These are phyloP conservation scores for Rhodotorula graminis DNA, from an alignment of 768 basidiomycete genomes.

Conservation along the genomic window DNA sequence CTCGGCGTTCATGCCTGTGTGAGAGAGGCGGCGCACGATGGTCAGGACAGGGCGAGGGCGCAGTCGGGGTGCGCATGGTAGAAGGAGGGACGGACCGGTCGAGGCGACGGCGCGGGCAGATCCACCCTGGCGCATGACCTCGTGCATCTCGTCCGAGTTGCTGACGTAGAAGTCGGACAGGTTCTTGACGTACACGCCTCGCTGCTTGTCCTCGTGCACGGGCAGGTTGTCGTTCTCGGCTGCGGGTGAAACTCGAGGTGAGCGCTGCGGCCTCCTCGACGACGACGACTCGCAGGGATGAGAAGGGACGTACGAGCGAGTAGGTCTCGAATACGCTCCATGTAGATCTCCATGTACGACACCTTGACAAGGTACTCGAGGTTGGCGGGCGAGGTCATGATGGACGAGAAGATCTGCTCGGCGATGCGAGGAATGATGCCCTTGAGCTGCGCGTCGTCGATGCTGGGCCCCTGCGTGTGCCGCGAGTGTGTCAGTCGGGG, in stretches of 20 bases:
- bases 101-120: conserved; percentile 84
- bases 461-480: conserved; percentile 76
- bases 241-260: conserved; percentile 35
- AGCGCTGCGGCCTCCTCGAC: neutral
- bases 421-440: conserved; percentile 98
- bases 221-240: conserved; percentile 98
- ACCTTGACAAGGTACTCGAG: conserved; percentile 99
- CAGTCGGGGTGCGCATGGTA: too few relatives aligned
- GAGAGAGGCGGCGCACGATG: too few relatives aligned
- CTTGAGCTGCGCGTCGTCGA: conserved; percentile 85
- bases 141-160: conserved; percentile 90
- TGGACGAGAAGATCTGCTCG: conserved; percentile 97
- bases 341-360: conserved; percentile 99
- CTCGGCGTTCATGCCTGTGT: conserved; percentile 96
- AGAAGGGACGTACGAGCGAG: conserved; percentile 74
- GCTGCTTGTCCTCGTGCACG: conserved; percentile 94
- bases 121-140: conserved; percentile 97
- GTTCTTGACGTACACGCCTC: conserved; percentile 96
- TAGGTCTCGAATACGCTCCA: conserved; percentile 90
- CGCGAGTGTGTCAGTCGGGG: neutral
- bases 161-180: conserved; percentile 97
- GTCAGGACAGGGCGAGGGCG: conserved; percentile 2
- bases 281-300: fast-evolving
- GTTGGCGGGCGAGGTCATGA: conserved; percentile 88
- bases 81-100: conserved; percentile 63